These are phyloP conservation scores for Aspergillus pseudoviridinutans DNA, from an alignment of 2,329 filamentous ascomycete species.

Conservation along the genomic window DNA sequence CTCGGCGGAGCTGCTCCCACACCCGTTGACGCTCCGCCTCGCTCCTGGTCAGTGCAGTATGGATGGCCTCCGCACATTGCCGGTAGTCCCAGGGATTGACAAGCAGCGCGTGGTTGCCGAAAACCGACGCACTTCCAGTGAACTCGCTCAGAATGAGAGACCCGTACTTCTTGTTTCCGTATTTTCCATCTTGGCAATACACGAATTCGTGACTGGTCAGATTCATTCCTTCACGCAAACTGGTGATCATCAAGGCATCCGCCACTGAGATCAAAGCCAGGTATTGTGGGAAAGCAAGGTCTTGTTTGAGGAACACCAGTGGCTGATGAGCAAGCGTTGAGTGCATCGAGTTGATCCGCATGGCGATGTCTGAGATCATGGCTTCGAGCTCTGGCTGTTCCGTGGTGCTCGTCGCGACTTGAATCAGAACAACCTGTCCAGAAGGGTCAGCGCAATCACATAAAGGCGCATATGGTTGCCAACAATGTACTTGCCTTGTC, in stretches of 20 bases:
- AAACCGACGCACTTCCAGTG: slow-evolving; percentile 84
- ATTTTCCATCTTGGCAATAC: slow-evolving; percentile 82
- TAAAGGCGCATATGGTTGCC: not conserved
- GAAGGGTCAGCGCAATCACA: not conserved
- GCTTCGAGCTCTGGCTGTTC: slow-evolving; percentile 85
- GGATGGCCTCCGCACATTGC: slow-evolving; percentile 81
- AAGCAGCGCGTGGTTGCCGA: slow-evolving; percentile 72
- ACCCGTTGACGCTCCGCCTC: slow-evolving; percentile 68
- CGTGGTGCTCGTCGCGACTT: slow-evolving; percentile 86
- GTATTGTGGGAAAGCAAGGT: slow-evolving; percentile 89
- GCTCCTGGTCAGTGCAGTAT: slow-evolving; percentile 74
- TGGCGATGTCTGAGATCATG: slow-evolving; percentile 88
- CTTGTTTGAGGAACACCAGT: slow-evolving; percentile 89
- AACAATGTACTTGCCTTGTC: slow-evolving; percentile 53
- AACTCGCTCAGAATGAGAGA: slow-evolving; percentile 93
- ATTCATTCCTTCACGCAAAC: slow-evolving; percentile 96
- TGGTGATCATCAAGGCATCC: slow-evolving; percentile 90
- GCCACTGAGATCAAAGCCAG: slow-evolving; percentile 86
- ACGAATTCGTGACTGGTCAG: slow-evolving; percentile 92
- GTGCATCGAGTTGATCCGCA: slow-evolving; percentile 85
- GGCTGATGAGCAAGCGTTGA: slow-evolving; percentile 90
- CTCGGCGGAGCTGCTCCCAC: slow-evolving; percentile 69
- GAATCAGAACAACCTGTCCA: slow-evolving; percentile 73
- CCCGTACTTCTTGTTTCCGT: slow-evolving; percentile 71
- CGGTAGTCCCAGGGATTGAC: slow-evolving; percentile 97